Base-by-base conservation (phyloP, 2,329 filamentous ascomycete species). In the Scytalidium lignicola region DNA sequence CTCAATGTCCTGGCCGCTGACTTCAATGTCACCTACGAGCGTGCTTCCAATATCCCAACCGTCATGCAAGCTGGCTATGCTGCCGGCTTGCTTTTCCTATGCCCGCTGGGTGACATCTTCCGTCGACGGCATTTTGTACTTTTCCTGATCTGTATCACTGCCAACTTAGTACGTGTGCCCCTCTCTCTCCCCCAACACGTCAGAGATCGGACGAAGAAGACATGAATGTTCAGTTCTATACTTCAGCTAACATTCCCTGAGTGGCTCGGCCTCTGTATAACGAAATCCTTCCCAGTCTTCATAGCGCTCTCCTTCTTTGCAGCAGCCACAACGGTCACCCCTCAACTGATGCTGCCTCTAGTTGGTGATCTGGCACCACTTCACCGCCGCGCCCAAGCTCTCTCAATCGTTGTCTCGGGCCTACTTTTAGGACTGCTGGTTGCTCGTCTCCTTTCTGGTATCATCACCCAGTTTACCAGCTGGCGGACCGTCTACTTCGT, bases 401-500 rank as follows among this genome's bases (percentile, higher is more conserved):
- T 92, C 4, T 84, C 85, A 5, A 81, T 92, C 50, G 84, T 91
- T 7, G 83, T 87, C 2, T 88, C 85, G 0, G 88, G 88, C 1
- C 71, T 92, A 1, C 78, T 89, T 41, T 76, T 91, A 1, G 88
- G 88, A 15, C 80, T 93, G 54, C 74, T 95, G 2, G 72, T 91
- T 47, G 89, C 88, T 0, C 82, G 89, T 2, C 72, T 92, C 0
- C 75, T 93, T 1, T 85, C 86, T 0, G 88, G 89, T 1, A 81
- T 90, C 21, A 75, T 92, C 22, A 81, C 87, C 1, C 80, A 89
- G 58, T 90, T 80, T 61, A 83, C 82, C 0, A 74, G 76, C 54
- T 93, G 89, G 89, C 76, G 88, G 20, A 80, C 79, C 51, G 82
- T 92, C 7, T 93, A 90, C 70, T 92, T 86, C 86, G 72, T 91